Percentiles rank a stretch among this genome's conserved stretches.
phyloP scores from a whole-genome alignment of 2,329 filamentous ascomycete species.

The Phyllosticta citrichinensis region DNA sequence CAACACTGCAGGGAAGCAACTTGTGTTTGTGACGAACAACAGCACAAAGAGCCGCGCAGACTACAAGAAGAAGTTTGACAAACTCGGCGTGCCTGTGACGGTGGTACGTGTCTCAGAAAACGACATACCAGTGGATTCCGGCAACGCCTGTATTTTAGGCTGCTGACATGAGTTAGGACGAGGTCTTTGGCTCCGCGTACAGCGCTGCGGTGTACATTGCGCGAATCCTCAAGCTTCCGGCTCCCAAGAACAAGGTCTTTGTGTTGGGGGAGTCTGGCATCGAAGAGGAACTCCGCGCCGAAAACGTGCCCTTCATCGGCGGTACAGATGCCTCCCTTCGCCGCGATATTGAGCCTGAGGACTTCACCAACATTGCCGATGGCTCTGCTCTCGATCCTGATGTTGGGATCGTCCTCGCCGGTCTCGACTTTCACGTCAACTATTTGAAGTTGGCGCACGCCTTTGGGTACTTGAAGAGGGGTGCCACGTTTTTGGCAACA shows the following conservation, averaged over 20 bases:
- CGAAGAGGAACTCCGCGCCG: constrained; percentile 73
- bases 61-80: constrained; percentile 83
- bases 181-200: constrained; percentile 94
- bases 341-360: constrained; percentile 67
- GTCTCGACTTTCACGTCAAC: constrained; percentile 89
- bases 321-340: constrained; percentile 73
- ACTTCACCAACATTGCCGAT: constrained; percentile 66
- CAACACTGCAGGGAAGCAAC: constrained; percentile 60
- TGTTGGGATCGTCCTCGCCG: constrained; percentile 80
- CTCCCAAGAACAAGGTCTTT: constrained; percentile 83
- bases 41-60: constrained; percentile 90
- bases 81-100: constrained; percentile 66
- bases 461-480: constrained; percentile 73
- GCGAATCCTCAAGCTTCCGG: constrained; percentile 71
- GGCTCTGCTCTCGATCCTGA: constrained; percentile 73
- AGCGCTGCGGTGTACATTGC: constrained; percentile 93
- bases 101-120: constrained; percentile 36
- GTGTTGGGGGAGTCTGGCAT: constrained; percentile 87
- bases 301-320: constrained; percentile 71
- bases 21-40: constrained; percentile 98
- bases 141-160: neutral
- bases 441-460: constrained; percentile 84
- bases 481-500: constrained; percentile 82
- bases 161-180: constrained; percentile 45
- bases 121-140: neutral